Conservation (phyloP, 2,329 filamentous ascomycete genomes). For the Phialophora tarda region DNA sequence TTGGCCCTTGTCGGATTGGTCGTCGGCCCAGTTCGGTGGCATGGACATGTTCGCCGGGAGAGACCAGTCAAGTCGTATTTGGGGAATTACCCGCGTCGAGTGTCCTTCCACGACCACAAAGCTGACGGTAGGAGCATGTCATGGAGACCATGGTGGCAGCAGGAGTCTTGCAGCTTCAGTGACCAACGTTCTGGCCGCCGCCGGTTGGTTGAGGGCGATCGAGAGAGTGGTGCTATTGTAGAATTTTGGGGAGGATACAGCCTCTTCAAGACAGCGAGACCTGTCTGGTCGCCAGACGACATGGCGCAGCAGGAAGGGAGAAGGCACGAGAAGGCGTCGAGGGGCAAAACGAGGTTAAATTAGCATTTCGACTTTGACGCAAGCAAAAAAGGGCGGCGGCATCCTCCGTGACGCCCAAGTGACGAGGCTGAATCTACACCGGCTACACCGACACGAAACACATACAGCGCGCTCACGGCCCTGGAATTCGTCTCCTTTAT, state of each 20-base stretch:
- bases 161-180: not conserved
- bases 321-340: not conserved
- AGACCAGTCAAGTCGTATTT: not conserved
- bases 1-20: not conserved
- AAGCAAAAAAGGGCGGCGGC: not conserved
- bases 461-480: not conserved
- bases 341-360: not conserved
- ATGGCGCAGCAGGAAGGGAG: not conserved
- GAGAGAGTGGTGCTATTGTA: not conserved
- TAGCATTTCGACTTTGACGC: not conserved
- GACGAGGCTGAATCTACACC: not conserved
- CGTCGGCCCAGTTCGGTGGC: not conserved
- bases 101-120: not conserved
- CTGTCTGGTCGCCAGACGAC: not conserved
- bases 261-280: not conserved
- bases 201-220: too few relatives aligned
- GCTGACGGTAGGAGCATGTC: not conserved
- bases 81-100: not conserved
- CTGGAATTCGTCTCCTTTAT: slow-evolving; percentile 1
- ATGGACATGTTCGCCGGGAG: not conserved
- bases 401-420: not conserved
- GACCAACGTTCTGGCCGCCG: not conserved
- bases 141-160: not conserved
- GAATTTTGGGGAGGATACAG: not conserved
- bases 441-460: not conserved